These are phyloP conservation scores for Hypoxylon intermedium DNA, from an alignment of 495 filamentous ascomycete genomes.

Conservation along the genomic window DNA sequence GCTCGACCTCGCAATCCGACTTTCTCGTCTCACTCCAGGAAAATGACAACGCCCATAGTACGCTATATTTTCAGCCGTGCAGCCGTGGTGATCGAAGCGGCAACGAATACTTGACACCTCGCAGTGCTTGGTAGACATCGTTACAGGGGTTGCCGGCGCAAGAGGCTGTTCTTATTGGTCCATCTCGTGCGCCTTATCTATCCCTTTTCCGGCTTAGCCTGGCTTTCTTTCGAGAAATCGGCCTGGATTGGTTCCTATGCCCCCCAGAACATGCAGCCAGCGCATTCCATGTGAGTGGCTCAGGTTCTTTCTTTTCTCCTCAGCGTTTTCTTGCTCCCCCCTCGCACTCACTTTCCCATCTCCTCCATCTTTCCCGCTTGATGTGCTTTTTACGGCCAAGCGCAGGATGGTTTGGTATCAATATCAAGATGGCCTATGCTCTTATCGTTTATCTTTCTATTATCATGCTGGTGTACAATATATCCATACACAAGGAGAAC, in stretches of 20 bases:
- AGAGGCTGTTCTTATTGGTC: conserved; percentile 19
- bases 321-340: conserved; percentile 25
- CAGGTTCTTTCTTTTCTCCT: conserved; percentile 26
- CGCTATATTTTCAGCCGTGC: conserved; percentile 20
- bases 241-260: conserved; percentile 20
- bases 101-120: conserved; percentile 16
- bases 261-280: conserved; percentile 8
- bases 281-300: conserved; percentile 30
- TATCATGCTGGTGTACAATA: conserved; percentile 32
- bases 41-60: conserved; percentile 9
- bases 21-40: conserved; percentile 12
- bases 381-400: conserved; percentile 21
- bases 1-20: conserved; percentile 9
- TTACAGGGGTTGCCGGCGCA: conserved; percentile 25
- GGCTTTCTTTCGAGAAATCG: conserved; percentile 20
- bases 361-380: conserved; percentile 8
- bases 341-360: conserved; percentile 32
- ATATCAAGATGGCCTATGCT: conserved; percentile 26
- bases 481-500: conserved; percentile 28
- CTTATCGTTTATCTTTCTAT: conserved; percentile 35
- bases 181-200: conserved; percentile 11
- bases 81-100: conserved; percentile 28
- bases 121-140: conserved; percentile 20
- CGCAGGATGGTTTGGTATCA: conserved; percentile 18
- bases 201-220: conserved; percentile 19